Percentiles rank a stretch among this genome's conserved stretches.
Conservation (phyloP, 768 basidiomycete species). For the Psilocybe sp. region DNA sequence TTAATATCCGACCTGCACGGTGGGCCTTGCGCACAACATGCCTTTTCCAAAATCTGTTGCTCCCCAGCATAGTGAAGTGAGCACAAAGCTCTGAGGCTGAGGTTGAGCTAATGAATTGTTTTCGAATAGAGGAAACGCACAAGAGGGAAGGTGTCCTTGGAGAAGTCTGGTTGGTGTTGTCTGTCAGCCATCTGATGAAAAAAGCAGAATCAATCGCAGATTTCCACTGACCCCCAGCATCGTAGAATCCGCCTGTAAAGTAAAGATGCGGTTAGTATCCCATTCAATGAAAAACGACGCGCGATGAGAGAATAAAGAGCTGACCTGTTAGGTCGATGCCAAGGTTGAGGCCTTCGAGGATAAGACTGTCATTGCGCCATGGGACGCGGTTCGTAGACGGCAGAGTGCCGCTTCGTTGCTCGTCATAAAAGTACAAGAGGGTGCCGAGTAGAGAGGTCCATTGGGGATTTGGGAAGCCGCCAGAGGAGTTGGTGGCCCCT, state of each 20-base stretch:
- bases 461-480: constrained; percentile 61
- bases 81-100: constrained; percentile 59
- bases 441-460: constrained; percentile 84
- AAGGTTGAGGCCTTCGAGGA: constrained; percentile 74
- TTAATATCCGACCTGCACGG: no score
- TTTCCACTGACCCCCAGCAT: constrained; percentile 72
- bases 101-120: not conserved
- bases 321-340: constrained; percentile 70
- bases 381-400: constrained; percentile 66
- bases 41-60: constrained; percentile 82
- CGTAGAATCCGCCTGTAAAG: constrained; percentile 71
- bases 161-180: constrained; percentile 56
- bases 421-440: constrained; percentile 87
- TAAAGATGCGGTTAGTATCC: not conserved
- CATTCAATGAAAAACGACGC: not conserved
- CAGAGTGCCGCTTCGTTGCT: constrained; percentile 79
- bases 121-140: constrained; percentile 35
- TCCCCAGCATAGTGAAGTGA: constrained; percentile 90
- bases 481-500: constrained; percentile 49
- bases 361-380: constrained; percentile 84
- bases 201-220: not conserved
- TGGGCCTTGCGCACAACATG: constrained; percentile 17
- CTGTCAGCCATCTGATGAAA: not conserved
- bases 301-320: not conserved
- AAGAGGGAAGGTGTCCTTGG: constrained; percentile 85